Conservation (phyloP, 1,284 basidiomycete species). For the Hypsizygus ulmarius region DNA sequence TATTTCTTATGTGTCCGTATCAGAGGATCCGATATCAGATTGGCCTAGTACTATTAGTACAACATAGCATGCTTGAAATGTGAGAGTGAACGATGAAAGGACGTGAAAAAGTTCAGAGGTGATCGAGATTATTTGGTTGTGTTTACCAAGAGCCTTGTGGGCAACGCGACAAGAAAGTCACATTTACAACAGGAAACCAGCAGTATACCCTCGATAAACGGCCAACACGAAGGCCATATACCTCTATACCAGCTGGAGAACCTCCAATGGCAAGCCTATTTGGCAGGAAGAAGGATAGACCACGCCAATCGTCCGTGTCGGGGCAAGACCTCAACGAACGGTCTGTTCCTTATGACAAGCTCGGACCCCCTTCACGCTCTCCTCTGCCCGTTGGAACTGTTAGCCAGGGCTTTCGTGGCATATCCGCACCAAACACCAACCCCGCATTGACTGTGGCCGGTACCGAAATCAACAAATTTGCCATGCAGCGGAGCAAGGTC, state of each 20-base stretch:
- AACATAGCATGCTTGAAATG: too few species aligned
- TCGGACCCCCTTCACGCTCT: constrained; percentile 54
- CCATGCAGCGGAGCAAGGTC: constrained; percentile 43
- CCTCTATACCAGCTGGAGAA: neutral
- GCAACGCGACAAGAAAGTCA: constrained; percentile 2
- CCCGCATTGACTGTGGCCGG: constrained; percentile 68
- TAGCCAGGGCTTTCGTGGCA: constrained; percentile 58
- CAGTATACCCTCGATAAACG: constrained; percentile 7
- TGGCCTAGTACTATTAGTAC: too few species aligned
- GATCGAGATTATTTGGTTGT: constrained; percentile 4
- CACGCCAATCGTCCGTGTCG: constrained; percentile 45
- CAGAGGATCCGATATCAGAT: too few species aligned
- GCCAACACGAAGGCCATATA: neutral
- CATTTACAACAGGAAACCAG: neutral
- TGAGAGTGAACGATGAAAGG: too few species aligned
- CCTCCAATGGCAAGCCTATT: constrained; percentile 20
- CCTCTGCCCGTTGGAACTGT: constrained; percentile 57
- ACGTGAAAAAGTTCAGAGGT: too few species aligned
- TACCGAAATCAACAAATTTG: constrained; percentile 63
- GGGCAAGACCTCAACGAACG: constrained; percentile 50
- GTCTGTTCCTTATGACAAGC: constrained; percentile 71
- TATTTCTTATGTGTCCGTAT: too few species aligned
- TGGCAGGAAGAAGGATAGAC: constrained; percentile 41
- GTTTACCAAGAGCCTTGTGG: constrained; percentile 12
- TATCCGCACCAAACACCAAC: constrained; percentile 78